phyloP scores from a whole-genome alignment of 257 asterid genomes.

The Solanum corneliomulleri region DNA sequence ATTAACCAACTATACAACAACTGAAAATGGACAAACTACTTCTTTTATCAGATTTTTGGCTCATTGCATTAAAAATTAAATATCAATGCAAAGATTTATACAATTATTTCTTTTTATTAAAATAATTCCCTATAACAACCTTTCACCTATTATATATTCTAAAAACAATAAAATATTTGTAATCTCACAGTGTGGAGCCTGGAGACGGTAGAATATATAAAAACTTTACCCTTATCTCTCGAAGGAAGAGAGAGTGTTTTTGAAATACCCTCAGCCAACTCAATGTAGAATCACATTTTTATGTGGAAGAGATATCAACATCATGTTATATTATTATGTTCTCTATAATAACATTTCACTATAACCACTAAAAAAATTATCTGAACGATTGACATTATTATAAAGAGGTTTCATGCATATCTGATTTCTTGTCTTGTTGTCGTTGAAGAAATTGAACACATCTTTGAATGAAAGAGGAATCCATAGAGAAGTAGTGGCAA shows the following conservation, averaged over 20 bases:
- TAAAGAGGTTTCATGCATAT: constrained; percentile 1
- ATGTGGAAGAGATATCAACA: neutral
- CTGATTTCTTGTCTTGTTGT: constrained; percentile 21
- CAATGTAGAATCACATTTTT: neutral
- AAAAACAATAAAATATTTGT: neutral
- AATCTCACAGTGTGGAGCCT: neutral
- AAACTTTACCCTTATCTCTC: neutral
- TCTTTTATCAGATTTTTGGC: neutral
- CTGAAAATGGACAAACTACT: neutral
- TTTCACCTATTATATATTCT: neutral
- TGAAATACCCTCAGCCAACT: neutral
- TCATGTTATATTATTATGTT: too few species aligned
- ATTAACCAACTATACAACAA: neutral
- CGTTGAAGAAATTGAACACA: constrained; percentile 45
- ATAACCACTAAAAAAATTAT: too few species aligned
- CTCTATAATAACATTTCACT: too few species aligned
- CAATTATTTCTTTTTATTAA: neutral
- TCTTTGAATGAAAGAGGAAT: constrained; percentile 24
- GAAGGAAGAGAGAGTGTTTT: neutral
- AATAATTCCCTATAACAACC: neutral
- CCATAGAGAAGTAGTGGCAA: constrained; percentile 49
- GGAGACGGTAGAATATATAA: neutral
- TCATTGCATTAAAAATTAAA: neutral
- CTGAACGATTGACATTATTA: neutral
- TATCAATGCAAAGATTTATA: neutral